phyloP scores from a whole-genome alignment of 1,139 yeast species.

The Geotrichum candidum region DNA sequence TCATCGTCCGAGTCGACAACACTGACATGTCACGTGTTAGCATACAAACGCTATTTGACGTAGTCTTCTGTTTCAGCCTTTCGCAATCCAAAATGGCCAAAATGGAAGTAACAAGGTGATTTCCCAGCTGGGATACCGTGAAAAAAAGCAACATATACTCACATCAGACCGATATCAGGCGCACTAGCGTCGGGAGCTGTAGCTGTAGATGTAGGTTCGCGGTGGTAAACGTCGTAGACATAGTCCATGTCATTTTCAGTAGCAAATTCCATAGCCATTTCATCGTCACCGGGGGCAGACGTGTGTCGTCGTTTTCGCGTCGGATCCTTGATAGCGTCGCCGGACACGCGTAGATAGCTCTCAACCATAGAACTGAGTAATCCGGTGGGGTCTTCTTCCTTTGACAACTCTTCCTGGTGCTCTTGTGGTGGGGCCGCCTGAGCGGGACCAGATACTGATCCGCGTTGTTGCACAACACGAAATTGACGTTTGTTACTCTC shows the following conservation, averaged over 20 bases:
- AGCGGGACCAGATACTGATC: background rate
- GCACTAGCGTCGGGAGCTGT: conserved; percentile 13
- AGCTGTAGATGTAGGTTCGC: conserved; percentile 39
- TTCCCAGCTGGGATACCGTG: no score
- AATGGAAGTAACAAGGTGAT: background rate
- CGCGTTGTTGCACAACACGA: background rate
- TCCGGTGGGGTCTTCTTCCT: conserved; percentile 8
- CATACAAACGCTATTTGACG: background rate
- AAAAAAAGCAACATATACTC: conserved; percentile 20
- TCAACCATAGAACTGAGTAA: conserved; percentile 13
- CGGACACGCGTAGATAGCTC: conserved; percentile 9
- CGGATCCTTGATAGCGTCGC: conserved; percentile 4
- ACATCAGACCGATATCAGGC: conserved; percentile 35
- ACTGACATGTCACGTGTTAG: conserved; percentile 20
- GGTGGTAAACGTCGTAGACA: conserved; percentile 82
- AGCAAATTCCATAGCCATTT: conserved; percentile 21
- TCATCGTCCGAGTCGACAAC: conserved; percentile 51
- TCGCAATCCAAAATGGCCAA: background rate
- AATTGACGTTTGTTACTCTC: background rate
- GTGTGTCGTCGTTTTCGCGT: conserved; percentile 6
- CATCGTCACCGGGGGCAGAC: background rate
- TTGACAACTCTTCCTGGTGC: background rate
- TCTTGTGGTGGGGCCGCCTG: background rate
- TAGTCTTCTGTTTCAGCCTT: background rate
- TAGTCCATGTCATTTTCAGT: conserved; percentile 42